Evolutionary conservation across 225 moss, liverwort and hornwort species (phyloP).

Genomic region (Bryum argenteum): DNA sequence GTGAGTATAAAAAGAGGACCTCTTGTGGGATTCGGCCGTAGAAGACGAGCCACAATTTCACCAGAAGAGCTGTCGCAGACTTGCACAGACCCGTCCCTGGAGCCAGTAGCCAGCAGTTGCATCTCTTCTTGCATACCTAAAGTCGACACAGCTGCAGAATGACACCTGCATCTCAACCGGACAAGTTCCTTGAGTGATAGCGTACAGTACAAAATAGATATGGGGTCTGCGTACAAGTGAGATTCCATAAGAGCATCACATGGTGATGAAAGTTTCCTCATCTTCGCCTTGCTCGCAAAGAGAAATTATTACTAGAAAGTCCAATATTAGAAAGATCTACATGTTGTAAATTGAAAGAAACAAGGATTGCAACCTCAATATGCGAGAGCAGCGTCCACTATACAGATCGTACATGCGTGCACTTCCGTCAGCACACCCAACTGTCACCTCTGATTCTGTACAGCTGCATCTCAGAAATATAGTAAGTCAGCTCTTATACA

Average conservation of each 20-base stretch:
- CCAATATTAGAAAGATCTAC: background rate
- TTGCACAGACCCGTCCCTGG: slow-evolving; percentile 74
- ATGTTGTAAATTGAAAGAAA: slow-evolving; percentile 16
- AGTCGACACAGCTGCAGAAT: slow-evolving; percentile 73
- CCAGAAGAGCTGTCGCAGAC: slow-evolving; percentile 73
- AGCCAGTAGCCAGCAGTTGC: slow-evolving; percentile 72
- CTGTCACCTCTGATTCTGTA: slow-evolving; percentile 73
- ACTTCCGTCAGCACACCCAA: slow-evolving; percentile 82
- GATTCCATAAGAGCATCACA: slow-evolving; percentile 13
- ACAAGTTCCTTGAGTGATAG: background rate
- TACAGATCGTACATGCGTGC: slow-evolving; percentile 75
- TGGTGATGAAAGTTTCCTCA: background rate
- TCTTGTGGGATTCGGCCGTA: slow-evolving; percentile 45
- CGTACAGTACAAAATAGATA: too few species aligned
- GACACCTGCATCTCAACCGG: slow-evolving; percentile 57
- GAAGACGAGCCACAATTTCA: slow-evolving; percentile 54
- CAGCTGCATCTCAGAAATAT: slow-evolving; percentile 51
- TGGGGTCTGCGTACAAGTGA: background rate
- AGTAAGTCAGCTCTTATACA: slow-evolving; percentile 19
- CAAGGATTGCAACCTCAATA: slow-evolving; percentile 61
- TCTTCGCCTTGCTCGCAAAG: background rate
- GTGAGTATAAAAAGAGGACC: slow-evolving; percentile 32
- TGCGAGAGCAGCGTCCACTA: slow-evolving; percentile 81
- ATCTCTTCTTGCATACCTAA: slow-evolving; percentile 56
- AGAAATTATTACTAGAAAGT: background rate